phyloP scores from a whole-genome alignment of 768 basidiomycete genomes.

The Lactifluus subvellereus region DNA sequence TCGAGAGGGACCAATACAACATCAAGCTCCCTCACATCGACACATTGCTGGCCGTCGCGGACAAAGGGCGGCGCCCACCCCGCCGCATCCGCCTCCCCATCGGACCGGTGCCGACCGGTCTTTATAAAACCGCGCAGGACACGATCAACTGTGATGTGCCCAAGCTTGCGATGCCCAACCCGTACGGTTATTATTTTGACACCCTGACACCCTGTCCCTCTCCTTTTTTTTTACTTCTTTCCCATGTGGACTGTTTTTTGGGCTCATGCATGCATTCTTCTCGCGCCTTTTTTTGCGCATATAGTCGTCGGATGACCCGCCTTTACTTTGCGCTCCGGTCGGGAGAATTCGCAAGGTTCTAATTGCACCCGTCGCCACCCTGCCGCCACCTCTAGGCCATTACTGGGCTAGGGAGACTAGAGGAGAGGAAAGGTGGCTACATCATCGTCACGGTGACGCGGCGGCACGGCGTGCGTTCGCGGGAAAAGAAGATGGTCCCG shows the following conservation, averaged over 20 bases:
- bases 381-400: too few relatives aligned
- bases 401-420: too few relatives aligned
- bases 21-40: slow-evolving; percentile 12
- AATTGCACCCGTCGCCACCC: neutral
- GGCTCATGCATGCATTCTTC: neutral
- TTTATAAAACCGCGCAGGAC: slow-evolving; percentile 18
- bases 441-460: too few relatives aligned
- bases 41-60: slow-evolving; percentile 7
- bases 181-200: neutral
- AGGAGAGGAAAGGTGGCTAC: too few relatives aligned
- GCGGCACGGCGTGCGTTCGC: too few relatives aligned
- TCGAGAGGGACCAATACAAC: slow-evolving; percentile 4
- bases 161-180: slow-evolving; percentile 10
- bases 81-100: slow-evolving; percentile 3
- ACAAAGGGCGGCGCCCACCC: slow-evolving; percentile 9
- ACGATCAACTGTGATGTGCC: slow-evolving; percentile 10
- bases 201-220: neutral
- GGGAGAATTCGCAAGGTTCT: neutral
- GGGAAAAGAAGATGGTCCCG: too few relatives aligned
- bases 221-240: neutral
- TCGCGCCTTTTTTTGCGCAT: neutral
- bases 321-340: neutral
- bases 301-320: neutral
- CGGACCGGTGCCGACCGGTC: slow-evolving; percentile 11
- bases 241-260: neutral